Percentiles rank a stretch among this genome's conserved stretches.
Evolutionary conservation across 2,329 filamentous ascomycete genomes (phyloP).

Genomic region (Phoma herbarum): DNA sequence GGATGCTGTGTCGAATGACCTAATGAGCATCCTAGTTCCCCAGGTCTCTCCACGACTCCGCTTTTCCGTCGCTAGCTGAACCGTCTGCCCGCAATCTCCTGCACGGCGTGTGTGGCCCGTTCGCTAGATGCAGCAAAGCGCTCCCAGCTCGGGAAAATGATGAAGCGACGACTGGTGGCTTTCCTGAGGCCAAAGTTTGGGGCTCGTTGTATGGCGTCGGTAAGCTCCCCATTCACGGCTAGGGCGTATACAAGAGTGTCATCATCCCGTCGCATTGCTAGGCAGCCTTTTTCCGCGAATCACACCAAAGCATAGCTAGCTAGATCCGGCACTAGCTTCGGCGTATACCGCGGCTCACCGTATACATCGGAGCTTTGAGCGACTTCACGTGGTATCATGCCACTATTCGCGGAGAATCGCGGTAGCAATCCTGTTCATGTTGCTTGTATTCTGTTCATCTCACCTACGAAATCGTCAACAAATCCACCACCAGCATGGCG

Average conservation of each 20-base stretch:
- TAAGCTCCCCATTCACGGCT: conserved; percentile 9
- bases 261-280: conserved; percentile 10
- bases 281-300: conserved; percentile 19
- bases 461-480: conserved; percentile 6
- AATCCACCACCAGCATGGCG: conserved; percentile 62
- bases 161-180: conserved; percentile 20
- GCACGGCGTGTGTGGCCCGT: conserved; percentile 9
- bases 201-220: conserved; percentile 9
- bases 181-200: conserved; percentile 11
- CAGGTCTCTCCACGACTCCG: conserved; percentile 28
- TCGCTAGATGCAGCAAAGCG: conserved; percentile 7
- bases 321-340: conserved; percentile 6
- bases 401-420: conserved; percentile 9
- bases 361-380: conserved; percentile 22
- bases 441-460: conserved; percentile 8
- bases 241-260: conserved; percentile 9
- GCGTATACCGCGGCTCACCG: conserved; percentile 12
- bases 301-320: neutral
- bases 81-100: conserved; percentile 10
- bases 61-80: conserved; percentile 11
- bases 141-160: conserved; percentile 10
- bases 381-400: conserved; percentile 21
- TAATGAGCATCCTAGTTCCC: conserved; percentile 15
- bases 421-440: neutral
- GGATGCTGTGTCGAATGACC: conserved; percentile 18